Conservation (phyloP, 768 basidiomycete species). For the Termitomyces sp. region DNA sequence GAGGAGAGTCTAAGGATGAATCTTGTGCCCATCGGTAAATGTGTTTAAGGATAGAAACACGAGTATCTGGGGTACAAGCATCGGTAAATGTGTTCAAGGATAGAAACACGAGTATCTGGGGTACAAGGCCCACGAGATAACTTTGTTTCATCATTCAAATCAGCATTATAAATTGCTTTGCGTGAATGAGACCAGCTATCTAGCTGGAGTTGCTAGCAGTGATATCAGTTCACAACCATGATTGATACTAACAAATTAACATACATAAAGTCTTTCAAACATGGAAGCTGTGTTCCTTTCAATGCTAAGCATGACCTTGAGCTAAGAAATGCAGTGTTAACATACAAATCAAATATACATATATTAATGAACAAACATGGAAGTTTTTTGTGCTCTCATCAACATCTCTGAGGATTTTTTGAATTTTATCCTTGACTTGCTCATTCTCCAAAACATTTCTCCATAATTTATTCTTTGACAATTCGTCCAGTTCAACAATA, state of each 20-base stretch:
- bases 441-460: slow-evolving; percentile 10
- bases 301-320: neutral
- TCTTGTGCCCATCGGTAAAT: no score
- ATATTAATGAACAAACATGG: neutral
- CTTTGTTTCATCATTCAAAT: neutral
- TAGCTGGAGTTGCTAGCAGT: neutral
- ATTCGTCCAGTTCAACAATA: no score
- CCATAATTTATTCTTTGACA: no score
- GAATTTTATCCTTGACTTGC: slow-evolving; percentile 11
- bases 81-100: no score
- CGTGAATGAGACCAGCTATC: neutral
- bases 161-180: neutral
- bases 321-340: neutral
- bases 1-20: no score
- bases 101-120: no score
- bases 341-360: rapidly evolving
- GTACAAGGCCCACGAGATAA: neutral
- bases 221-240: neutral
- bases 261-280: neutral
- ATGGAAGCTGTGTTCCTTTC: neutral
- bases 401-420: neutral
- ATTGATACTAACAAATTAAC: neutral
- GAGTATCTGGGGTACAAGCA: neutral
- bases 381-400: slow-evolving; percentile 16
- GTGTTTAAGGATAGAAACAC: no score